Percentiles rank a stretch among this genome's conserved stretches.
These are phyloP conservation scores for Globisporangium iwayamae DNA, from an alignment of 352 stramenopile genomes.

Conservation along the genomic window DNA sequence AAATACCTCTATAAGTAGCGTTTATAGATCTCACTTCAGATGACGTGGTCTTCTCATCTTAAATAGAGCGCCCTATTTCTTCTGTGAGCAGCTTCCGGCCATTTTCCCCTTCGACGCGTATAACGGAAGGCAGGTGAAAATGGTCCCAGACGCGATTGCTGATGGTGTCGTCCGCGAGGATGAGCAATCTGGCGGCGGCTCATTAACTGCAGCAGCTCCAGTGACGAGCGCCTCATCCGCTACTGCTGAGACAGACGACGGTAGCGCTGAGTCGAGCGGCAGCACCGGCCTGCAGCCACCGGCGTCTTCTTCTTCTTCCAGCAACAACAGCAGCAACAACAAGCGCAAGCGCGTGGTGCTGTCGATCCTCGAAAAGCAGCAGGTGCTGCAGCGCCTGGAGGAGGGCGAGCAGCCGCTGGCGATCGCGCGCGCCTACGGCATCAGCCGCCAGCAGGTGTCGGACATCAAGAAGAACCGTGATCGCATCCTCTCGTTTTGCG, in stretches of 20 bases:
- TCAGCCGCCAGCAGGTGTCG: conserved; percentile 78
- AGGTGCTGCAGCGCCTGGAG: conserved; percentile 72
- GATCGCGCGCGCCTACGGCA: conserved; percentile 61
- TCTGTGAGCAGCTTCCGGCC: no score
- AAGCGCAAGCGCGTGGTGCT: conserved; percentile 85
- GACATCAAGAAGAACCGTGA: conserved; percentile 87
- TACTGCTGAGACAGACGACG: not conserved
- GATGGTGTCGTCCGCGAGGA: no score
- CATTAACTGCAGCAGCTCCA: not conserved
- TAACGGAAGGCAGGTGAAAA: no score
- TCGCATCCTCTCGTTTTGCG: conserved; percentile 71
- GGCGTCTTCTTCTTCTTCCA: not conserved
- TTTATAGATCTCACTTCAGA: no score
- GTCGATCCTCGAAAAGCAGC: conserved; percentile 82
- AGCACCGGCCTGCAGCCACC: not conserved
- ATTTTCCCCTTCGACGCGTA: no score
- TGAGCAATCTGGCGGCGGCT: no score
- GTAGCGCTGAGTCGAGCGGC: not conserved
- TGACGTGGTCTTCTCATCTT: no score
- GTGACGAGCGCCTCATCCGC: not conserved
- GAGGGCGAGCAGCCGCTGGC: conserved; percentile 56
- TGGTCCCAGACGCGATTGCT: no score
- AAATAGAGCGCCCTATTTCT: no score
- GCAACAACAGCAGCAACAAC: not conserved
- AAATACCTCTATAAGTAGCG: no score